Base-by-base conservation (phyloP, 257 asterid species). In the Verbascum thapsus region DNA sequence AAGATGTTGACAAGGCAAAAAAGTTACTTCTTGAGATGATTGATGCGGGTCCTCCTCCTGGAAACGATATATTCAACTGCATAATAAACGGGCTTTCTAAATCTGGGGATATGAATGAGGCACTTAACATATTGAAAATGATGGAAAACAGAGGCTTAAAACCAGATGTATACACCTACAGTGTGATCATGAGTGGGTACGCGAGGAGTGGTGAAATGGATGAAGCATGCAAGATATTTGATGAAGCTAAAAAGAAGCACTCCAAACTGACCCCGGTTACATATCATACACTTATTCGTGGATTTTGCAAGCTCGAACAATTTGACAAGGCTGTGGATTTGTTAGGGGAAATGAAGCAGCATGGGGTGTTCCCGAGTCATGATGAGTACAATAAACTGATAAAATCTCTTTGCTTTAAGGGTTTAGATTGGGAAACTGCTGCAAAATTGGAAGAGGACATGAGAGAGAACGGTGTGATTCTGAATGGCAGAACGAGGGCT, bases 351-450 rank as follows among this genome's bases (percentile, higher is more conserved):
- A 87, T 89, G 99, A 80, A 81, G 77, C 71, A 74, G 55, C 70
- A 72, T 18, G 94, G 97, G 13, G 79, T 92, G 50, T 64, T 52
- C 44, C 89, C 97, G 7, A 78, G 42, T 61, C 91, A 77, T 7
- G 88, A 81, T 32, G 97, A 86, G 81, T 92, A 83, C 69, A 83
- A 83, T 73, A 88, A 88, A 58, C 77, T 92, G 72, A 89, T 92
- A 53, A 82, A 83, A 73, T 83, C 96, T 49, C 91, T 89, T 61
- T 92, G 97, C 84, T 60, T 82, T 3, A 87, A 87, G 80, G 88
- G 84, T 72, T 78, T 85, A 48, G 97, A 92, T 64, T 89, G 96
- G 98, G 83, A 76, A 70, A 75, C 80, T 26, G 90, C 98, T 8
- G 88, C 76, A 55, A 87, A 83, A 73, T 74, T 89, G 69, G 61